Conservation (phyloP, 768 basidiomycete species). For the Mycena leptocephala region DNA sequence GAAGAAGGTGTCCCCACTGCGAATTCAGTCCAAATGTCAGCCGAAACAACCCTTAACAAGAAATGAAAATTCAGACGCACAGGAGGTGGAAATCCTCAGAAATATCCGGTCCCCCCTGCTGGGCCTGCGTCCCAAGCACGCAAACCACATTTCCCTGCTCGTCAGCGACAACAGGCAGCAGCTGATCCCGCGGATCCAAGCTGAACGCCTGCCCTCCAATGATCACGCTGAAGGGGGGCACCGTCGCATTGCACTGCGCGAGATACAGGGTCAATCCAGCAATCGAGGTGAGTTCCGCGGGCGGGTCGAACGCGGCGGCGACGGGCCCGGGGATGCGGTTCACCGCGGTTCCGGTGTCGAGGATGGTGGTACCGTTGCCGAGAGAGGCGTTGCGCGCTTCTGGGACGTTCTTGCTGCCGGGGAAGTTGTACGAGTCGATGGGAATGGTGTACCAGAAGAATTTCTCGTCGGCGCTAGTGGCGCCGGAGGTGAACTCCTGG, state of each 20-base stretch:
- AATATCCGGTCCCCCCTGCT: constrained; percentile 27
- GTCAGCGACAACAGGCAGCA: background rate
- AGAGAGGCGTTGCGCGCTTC: constrained; percentile 8
- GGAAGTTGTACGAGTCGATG: constrained; percentile 34
- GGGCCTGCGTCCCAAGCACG: constrained; percentile 32
- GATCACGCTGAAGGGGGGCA: constrained; percentile 33
- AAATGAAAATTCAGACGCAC: constrained; percentile 20
- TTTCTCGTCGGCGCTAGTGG: background rate
- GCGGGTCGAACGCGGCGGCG: background rate
- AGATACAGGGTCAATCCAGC: background rate
- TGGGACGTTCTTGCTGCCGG: constrained; percentile 18
- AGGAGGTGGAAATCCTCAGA: constrained; percentile 15
- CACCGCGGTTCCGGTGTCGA: constrained; percentile 14
- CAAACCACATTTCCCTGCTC: constrained; percentile 29
- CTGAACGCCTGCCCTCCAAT: constrained; percentile 35
- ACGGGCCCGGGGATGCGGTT: background rate
- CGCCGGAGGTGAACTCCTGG: constrained; percentile 26
- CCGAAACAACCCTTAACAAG: background rate
- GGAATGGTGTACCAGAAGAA: constrained; percentile 33
- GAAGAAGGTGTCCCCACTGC: constrained; percentile 41
- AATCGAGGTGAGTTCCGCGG: background rate
- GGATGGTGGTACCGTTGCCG: constrained; percentile 15
- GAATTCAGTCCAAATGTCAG: background rate
- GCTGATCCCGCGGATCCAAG: constrained; percentile 28
- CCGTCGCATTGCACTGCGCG: constrained; percentile 33